A percentile compares a stretch with the other conserved stretches of the same genome.
Evolutionary conservation across 2,329 filamentous ascomycete species (phyloP).

Genomic region (Microcyclospora tardicrescens): DNA sequence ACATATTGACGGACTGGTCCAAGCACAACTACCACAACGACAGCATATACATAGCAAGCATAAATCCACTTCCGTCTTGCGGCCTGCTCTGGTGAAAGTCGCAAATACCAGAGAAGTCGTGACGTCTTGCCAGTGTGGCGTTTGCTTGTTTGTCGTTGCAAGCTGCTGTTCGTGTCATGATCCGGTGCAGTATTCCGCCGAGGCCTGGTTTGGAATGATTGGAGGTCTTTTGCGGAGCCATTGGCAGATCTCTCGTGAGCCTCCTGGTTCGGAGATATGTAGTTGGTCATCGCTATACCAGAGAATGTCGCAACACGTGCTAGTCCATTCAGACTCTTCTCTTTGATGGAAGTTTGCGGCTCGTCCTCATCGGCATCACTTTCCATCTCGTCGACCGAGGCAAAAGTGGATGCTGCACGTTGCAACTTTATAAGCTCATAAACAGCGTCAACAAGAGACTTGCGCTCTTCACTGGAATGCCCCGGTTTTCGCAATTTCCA

Average conservation of each 20-base stretch:
- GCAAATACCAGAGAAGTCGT: conserved; percentile 56
- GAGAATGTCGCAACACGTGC: too few species aligned
- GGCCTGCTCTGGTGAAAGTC: conserved; percentile 69
- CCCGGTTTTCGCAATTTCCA: conserved; percentile 66
- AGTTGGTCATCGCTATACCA: too few species aligned
- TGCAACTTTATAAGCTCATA: conserved; percentile 25
- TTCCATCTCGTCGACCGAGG: conserved; percentile 15
- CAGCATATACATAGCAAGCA: conserved; percentile 61
- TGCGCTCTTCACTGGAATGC: conserved; percentile 29
- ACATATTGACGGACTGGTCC: conserved; percentile 61
- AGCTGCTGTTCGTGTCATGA: conserved; percentile 4
- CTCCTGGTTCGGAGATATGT: too few species aligned
- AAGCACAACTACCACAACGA: conserved; percentile 54
- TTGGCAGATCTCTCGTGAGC: not conserved
- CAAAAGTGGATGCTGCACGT: conserved; percentile 16
- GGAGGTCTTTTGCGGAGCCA: not conserved
- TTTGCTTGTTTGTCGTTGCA: conserved; percentile 2
- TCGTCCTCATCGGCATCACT: conserved; percentile 38
- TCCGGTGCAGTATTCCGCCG: conserved; percentile 16
- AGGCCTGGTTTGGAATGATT: conserved; percentile 1
- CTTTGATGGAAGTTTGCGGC: conserved; percentile 12
- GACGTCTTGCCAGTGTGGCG: conserved; percentile 1
- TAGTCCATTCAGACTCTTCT: conserved; percentile 1
- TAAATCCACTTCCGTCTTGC: conserved; percentile 69
- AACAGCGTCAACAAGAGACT: conserved; percentile 31